Conservation (phyloP, 805 yeast species). For the Wickerhamomyces canadensis region DNA sequence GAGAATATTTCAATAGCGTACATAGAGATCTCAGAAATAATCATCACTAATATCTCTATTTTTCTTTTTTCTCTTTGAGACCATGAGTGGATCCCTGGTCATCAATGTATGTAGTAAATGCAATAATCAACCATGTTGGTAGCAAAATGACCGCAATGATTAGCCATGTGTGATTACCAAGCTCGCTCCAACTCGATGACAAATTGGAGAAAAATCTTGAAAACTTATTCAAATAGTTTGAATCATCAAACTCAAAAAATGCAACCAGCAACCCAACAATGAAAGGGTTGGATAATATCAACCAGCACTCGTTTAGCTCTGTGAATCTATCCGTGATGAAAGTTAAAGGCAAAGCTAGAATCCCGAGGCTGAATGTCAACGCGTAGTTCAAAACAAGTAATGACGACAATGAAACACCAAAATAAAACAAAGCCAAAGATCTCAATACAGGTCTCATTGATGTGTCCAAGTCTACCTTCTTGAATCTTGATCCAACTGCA, state of each 20-base stretch:
- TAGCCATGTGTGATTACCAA: constrained; percentile 85
- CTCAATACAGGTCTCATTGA: constrained; percentile 26
- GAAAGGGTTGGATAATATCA: constrained; percentile 50
- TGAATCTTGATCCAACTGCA: constrained; percentile 18
- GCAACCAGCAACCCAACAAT: constrained; percentile 28
- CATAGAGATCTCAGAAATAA: too few species aligned
- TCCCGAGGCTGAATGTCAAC: constrained; percentile 65
- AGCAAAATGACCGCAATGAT: constrained; percentile 71
- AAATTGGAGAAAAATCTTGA: constrained; percentile 39
- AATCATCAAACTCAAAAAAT: constrained; percentile 21
- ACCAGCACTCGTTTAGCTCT: constrained; percentile 28
- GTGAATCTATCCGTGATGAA: constrained; percentile 31
- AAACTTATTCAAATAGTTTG: constrained; percentile 14
- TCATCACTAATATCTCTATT: too few species aligned
- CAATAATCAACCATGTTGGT: constrained; percentile 65
- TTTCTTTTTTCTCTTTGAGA: constrained; percentile 6
- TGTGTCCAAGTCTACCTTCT: constrained; percentile 5
- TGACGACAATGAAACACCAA: constrained; percentile 67
- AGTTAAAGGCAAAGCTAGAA: constrained; percentile 71
- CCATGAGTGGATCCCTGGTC: constrained; percentile 1
- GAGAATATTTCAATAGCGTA: too few species aligned
- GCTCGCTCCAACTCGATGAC: constrained; percentile 55
- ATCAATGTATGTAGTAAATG: constrained; percentile 20
- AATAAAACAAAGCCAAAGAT: constrained; percentile 46
- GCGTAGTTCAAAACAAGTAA: constrained; percentile 81